phyloP scores from a whole-genome alignment of 371 early-diverging fungal species.

The Cokeromyces recurvatus region DNA sequence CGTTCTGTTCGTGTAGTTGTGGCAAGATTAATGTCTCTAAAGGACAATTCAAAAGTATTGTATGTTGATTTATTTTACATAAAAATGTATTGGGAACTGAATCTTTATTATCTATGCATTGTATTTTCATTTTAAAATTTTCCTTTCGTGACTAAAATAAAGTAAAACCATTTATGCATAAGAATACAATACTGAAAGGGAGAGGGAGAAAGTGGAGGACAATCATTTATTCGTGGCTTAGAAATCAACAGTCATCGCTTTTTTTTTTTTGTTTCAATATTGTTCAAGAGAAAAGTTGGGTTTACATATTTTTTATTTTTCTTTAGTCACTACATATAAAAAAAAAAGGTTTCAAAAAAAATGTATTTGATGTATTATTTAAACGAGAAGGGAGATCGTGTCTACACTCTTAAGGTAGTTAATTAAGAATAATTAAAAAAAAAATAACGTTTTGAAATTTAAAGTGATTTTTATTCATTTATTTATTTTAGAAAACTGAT shows the following conservation, averaged over 20 bases:
- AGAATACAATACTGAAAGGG: too few relatives aligned
- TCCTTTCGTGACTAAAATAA: too few relatives aligned
- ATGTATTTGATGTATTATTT: constrained; percentile 97
- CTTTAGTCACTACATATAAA: too few relatives aligned
- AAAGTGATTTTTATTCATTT: not conserved
- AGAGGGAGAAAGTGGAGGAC: not conserved
- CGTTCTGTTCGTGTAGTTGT: not conserved
- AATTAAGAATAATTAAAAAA: not conserved
- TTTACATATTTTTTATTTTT: not conserved
- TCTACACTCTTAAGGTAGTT: constrained; percentile 94
- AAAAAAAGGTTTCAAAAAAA: constrained; percentile 7
- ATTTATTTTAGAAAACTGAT: constrained; percentile 69
- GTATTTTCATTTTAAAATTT: constrained; percentile 22
- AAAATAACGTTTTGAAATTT: too few relatives aligned
- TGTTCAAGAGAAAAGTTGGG: too few relatives aligned
- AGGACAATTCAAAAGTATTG: constrained; percentile 39
- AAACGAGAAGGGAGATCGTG: constrained; percentile 81
- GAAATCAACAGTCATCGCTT: not conserved
- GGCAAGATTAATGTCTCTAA: constrained; percentile 22
- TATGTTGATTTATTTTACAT: constrained; percentile 29
- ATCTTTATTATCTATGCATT: constrained; percentile 29
- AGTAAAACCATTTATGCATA: too few relatives aligned
- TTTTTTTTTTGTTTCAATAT: constrained; percentile 4
- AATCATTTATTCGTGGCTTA: constrained; percentile 10
- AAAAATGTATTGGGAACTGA: constrained; percentile 30